A percentile compares a stretch with the other conserved stretches of the same genome.
Conservation (phyloP, 228 moss, liverwort and hornwort genomes). For the Sphagnum magellanicum region DNA sequence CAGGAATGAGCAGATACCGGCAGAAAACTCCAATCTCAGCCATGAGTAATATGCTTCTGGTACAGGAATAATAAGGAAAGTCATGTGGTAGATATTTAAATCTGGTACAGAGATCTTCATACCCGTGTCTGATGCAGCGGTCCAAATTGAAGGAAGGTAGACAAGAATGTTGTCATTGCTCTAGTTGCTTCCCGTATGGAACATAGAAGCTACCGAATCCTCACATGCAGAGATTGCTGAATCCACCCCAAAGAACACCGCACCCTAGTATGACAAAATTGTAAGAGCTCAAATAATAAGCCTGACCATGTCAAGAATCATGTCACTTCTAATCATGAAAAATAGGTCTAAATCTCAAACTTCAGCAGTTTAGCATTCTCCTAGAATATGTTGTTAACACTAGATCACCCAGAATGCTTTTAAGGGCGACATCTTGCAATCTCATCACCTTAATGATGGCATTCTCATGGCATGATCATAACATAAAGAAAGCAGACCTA, state of each 20-base stretch:
- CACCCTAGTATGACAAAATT: slow-evolving; percentile 27
- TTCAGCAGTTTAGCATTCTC: background rate
- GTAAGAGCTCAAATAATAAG: background rate
- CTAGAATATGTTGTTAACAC: background rate
- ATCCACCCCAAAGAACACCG: slow-evolving; percentile 61
- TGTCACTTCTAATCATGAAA: background rate
- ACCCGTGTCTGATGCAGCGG: slow-evolving; percentile 26
- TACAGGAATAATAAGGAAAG: background rate
- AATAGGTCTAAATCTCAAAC: background rate
- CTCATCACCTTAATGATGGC: background rate
- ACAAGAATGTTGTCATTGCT: slow-evolving; percentile 20
- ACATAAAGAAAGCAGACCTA: background rate
- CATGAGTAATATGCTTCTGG: background rate
- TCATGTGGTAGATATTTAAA: background rate
- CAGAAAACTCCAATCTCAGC: background rate
- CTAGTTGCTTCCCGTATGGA: slow-evolving; percentile 11
- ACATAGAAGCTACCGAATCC: slow-evolving; percentile 31
- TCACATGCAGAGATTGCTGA: slow-evolving; percentile 28
- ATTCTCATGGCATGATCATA: background rate
- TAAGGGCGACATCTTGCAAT: background rate
- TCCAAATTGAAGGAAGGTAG: slow-evolving; percentile 49
- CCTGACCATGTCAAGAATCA: background rate
- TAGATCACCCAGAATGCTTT: background rate
- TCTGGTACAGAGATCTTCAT: slow-evolving; percentile 11
- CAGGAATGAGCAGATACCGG: background rate